Evolutionary conservation across 169 alveolate genomes (phyloP).

Genomic region (Cryptosporidium bovis): DNA sequence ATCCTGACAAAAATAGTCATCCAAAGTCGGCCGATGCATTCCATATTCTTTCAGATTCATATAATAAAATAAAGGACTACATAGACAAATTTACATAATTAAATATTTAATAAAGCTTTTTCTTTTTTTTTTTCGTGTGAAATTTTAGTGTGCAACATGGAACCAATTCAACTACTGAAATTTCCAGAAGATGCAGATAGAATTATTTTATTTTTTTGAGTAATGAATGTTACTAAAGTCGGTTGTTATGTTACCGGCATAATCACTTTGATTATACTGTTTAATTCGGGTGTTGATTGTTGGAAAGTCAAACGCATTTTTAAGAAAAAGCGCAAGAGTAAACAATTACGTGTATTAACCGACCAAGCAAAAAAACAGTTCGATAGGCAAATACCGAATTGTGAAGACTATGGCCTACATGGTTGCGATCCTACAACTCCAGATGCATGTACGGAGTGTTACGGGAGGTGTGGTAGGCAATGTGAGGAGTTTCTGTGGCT

Average conservation of each 20-base stretch:
- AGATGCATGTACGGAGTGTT: conserved; percentile 71
- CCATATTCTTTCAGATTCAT: conserved; percentile 61
- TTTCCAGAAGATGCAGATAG: not conserved
- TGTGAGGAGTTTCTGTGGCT: conserved; percentile 72
- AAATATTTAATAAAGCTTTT: not conserved
- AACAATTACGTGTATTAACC: conserved; percentile 41
- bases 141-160: conserved; percentile 25
- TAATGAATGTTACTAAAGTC: conserved; percentile 23
- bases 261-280: conserved; percentile 24
- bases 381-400: conserved; percentile 71
- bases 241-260: conserved; percentile 17
- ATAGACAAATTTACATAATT: not conserved
- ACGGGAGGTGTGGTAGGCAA: conserved; percentile 69
- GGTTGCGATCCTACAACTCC: conserved; percentile 75
- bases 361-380: conserved; percentile 70
- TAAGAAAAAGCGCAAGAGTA: conserved; percentile 16
- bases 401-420: conserved; percentile 70
- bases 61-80: conserved; percentile 44
- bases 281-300: not conserved
- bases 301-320: conserved; percentile 38
- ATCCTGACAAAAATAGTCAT: conserved; percentile 63
- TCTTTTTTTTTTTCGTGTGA: conserved; percentile 14
- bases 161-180: not conserved
- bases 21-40: conserved; percentile 73
- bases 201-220: not conserved